Percentiles rank a stretch among this genome's conserved stretches.
phyloP scores from a whole-genome alignment of 371 early-diverging fungal species.

The Chytridiales sp. region DNA sequence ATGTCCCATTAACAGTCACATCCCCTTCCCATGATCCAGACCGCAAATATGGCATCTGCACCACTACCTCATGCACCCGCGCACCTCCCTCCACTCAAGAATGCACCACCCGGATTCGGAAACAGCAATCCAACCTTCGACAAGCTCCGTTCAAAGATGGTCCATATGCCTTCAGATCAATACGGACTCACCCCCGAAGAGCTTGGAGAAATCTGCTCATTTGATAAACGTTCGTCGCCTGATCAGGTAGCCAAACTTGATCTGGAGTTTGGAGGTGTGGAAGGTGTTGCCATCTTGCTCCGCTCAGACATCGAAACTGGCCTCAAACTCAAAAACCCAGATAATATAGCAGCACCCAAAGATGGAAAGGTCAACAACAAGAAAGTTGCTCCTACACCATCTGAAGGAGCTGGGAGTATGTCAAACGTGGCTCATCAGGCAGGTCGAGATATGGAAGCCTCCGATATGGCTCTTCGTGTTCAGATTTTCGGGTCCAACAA shows the following conservation, averaged over 20 bases:
- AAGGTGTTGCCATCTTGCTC: slow-evolving; percentile 38
- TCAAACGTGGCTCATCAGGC: neutral
- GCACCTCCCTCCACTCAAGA: no score
- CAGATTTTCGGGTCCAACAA: slow-evolving; percentile 70
- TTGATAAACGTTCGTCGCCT: slow-evolving; percentile 42
- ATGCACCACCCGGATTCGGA: no score
- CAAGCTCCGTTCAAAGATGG: neutral
- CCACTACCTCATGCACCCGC: no score
- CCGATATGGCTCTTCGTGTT: slow-evolving; percentile 34
- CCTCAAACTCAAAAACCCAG: slow-evolving; percentile 20
- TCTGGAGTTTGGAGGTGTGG: slow-evolving; percentile 40
- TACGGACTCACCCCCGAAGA: slow-evolving; percentile 40
- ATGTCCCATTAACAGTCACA: no score
- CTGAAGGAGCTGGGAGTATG: no score
- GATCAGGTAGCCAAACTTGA: slow-evolving; percentile 29
- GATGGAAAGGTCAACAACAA: no score
- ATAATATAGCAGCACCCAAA: no score
- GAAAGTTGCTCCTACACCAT: no score
- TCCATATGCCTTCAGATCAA: neutral
- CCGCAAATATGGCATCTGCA: no score
- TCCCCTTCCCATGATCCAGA: no score
- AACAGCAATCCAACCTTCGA: no score
- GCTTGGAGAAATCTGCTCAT: slow-evolving; percentile 38
- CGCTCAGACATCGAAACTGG: slow-evolving; percentile 37
- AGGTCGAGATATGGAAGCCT: slow-evolving; percentile 30